These are phyloP conservation scores for Penicillium decumbens DNA, from an alignment of 2,329 filamentous ascomycete genomes.

Conservation along the genomic window DNA sequence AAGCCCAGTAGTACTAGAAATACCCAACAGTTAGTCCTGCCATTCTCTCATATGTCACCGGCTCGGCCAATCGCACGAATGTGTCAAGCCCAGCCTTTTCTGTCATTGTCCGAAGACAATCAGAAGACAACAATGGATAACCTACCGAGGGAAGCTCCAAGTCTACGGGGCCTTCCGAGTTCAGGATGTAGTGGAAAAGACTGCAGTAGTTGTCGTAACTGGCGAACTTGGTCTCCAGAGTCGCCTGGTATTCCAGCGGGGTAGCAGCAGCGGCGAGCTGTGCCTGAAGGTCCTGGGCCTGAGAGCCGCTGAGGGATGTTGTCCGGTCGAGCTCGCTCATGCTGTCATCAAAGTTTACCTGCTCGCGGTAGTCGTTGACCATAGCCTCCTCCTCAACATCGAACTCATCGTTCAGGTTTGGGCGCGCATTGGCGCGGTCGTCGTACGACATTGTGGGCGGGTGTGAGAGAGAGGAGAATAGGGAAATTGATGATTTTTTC, in stretches of 20 bases:
- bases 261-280: slow-evolving; percentile 87
- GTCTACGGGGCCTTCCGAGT: slow-evolving; percentile 98
- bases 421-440: slow-evolving; percentile 41
- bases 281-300: slow-evolving; percentile 87
- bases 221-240: slow-evolving; percentile 93
- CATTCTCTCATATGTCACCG: not conserved
- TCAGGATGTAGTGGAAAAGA: slow-evolving; percentile 97
- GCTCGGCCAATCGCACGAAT: slow-evolving; percentile 4
- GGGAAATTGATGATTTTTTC: slow-evolving; percentile 12
- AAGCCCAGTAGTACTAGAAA: slow-evolving; percentile 92
- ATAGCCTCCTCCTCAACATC: slow-evolving; percentile 95
- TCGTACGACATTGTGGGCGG: slow-evolving; percentile 43
- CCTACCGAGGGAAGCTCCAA: slow-evolving; percentile 92
- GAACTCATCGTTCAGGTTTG: slow-evolving; percentile 67
- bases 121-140: slow-evolving; percentile 23
- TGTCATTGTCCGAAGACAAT: slow-evolving; percentile 9
- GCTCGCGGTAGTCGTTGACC: slow-evolving; percentile 92
- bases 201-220: slow-evolving; percentile 99
- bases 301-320: slow-evolving; percentile 64
- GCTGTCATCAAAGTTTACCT: slow-evolving; percentile 87
- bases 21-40: slow-evolving; percentile 12
- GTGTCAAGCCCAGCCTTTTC: slow-evolving; percentile 14
- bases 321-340: slow-evolving; percentile 76
- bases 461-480: slow-evolving; percentile 6
- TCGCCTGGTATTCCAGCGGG: slow-evolving; percentile 91